Evolutionary conservation across 495 filamentous ascomycete species (phyloP).

Genomic region (Aspergillus avenaceus): DNA sequence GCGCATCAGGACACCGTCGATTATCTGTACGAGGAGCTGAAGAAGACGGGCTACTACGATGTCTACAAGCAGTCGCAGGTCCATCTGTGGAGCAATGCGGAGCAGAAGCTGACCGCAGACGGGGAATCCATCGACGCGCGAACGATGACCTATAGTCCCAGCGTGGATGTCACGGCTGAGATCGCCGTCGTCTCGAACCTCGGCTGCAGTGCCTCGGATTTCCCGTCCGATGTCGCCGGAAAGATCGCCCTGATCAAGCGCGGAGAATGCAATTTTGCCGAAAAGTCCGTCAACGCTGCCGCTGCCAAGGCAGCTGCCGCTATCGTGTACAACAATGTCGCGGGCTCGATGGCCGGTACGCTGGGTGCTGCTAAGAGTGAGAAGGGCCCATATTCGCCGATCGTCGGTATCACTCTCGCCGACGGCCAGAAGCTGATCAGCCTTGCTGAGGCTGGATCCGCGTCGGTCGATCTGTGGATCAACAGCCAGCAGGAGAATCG

Average conservation of each 20-base stretch:
- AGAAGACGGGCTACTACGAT: slow-evolving; percentile 53
- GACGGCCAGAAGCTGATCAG: slow-evolving; percentile 47
- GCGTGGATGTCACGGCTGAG: slow-evolving; percentile 40
- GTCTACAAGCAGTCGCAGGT: slow-evolving; percentile 56
- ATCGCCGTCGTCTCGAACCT: slow-evolving; percentile 49
- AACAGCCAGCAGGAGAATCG: slow-evolving; percentile 42
- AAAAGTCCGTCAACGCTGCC: slow-evolving; percentile 58
- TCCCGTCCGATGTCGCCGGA: slow-evolving; percentile 48
- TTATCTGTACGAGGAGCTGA: slow-evolving; percentile 52
- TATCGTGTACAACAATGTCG: slow-evolving; percentile 64
- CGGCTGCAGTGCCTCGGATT: slow-evolving; percentile 56
- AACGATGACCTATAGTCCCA: slow-evolving; percentile 45
- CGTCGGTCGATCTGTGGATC: slow-evolving; percentile 25
- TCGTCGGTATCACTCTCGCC: slow-evolving; percentile 48
- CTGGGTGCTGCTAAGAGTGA: slow-evolving; percentile 47
- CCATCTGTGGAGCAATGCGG: slow-evolving; percentile 28
- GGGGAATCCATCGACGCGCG: slow-evolving; percentile 20
- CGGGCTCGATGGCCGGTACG: slow-evolving; percentile 48
- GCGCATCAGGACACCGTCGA: slow-evolving; percentile 64
- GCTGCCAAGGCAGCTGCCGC: slow-evolving; percentile 53
- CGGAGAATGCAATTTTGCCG: slow-evolving; percentile 56
- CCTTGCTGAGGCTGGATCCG: slow-evolving; percentile 30
- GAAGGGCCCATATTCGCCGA: slow-evolving; percentile 46
- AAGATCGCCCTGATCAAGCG: slow-evolving; percentile 60
- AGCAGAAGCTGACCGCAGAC: slow-evolving; percentile 24